These are phyloP conservation scores for Ceratobasidium sp. DNA, from an alignment of 1,284 basidiomycete genomes.

Conservation along the genomic window DNA sequence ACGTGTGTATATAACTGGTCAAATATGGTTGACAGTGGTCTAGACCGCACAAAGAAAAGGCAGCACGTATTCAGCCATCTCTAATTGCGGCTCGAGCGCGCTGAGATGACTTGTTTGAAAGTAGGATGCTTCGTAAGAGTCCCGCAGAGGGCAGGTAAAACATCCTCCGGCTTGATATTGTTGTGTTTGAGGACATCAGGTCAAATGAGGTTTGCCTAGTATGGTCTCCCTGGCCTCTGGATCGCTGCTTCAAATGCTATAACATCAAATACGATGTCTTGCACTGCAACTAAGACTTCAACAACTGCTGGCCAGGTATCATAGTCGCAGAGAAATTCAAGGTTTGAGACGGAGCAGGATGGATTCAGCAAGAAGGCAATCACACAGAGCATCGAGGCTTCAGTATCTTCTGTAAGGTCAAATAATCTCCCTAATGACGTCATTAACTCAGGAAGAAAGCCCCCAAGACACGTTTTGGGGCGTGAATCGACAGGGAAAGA, in stretches of 20 bases:
- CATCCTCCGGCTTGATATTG: not conserved
- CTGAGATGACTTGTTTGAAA: not conserved
- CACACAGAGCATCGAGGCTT: slow-evolving; percentile 7
- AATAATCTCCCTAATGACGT: no score
- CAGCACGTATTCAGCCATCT: slow-evolving; percentile 25
- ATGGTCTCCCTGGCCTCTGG: not conserved
- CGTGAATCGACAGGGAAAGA: not conserved
- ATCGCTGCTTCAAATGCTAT: not conserved
- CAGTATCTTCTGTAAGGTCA: no score
- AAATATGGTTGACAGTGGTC: not conserved
- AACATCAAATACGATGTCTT: slow-evolving; percentile 14
- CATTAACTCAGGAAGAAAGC: no score
- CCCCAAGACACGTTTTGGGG: not conserved
- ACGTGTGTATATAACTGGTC: not conserved
- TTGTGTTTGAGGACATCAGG: not conserved
- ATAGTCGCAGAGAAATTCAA: not conserved
- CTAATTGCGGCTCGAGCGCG: slow-evolving; percentile 12
- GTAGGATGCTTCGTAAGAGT: slow-evolving; percentile 11
- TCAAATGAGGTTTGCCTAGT: not conserved
- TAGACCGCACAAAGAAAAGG: not conserved
- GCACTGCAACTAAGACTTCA: slow-evolving; percentile 4
- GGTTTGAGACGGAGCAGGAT: not conserved
- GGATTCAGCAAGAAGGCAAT: slow-evolving; percentile 15
- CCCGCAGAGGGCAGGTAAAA: not conserved
- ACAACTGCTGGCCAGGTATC: not conserved